Conservation (phyloP, 495 filamentous ascomycete species). For the Hapsidospora chrysogenum region DNA sequence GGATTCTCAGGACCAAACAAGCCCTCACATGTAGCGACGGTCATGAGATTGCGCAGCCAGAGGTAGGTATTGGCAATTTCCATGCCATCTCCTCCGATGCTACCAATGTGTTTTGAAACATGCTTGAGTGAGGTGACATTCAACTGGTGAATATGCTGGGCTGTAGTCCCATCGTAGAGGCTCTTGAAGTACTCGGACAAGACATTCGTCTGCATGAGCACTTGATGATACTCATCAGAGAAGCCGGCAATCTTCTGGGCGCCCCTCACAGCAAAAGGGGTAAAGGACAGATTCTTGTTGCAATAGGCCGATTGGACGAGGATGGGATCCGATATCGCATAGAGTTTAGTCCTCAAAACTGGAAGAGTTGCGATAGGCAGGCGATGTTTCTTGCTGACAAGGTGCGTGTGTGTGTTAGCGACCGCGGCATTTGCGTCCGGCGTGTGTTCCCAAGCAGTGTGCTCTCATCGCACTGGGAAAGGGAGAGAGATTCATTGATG, state of each 20-base stretch:
- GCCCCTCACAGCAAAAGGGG: background rate
- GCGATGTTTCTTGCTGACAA: too few relatives aligned
- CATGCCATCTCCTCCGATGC: background rate
- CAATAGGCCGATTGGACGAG: background rate
- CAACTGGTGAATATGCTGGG: conserved; percentile 3
- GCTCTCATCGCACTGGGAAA: too few relatives aligned
- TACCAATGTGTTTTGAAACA: conserved; percentile 3
- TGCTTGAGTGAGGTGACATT: conserved; percentile 3
- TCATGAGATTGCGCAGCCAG: conserved; percentile 16
- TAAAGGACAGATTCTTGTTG: background rate
- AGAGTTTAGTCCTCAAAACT: background rate
- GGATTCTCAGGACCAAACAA: too few relatives aligned
- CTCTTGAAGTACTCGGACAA: background rate
- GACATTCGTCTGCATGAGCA: background rate
- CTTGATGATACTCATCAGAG: background rate
- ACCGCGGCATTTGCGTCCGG: too few relatives aligned
- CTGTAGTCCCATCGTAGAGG: background rate
- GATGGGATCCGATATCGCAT: background rate
- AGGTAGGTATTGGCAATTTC: conserved; percentile 8
- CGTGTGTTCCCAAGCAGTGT: too few relatives aligned
- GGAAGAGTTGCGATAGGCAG: background rate
- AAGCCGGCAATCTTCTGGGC: background rate
- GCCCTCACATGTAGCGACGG: conserved; percentile 11
- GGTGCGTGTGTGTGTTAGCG: too few relatives aligned
- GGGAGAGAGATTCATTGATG: too few relatives aligned